Evolutionary conservation across 768 basidiomycete genomes (phyloP).

Genomic region (Pleurotus tuoliensis): DNA sequence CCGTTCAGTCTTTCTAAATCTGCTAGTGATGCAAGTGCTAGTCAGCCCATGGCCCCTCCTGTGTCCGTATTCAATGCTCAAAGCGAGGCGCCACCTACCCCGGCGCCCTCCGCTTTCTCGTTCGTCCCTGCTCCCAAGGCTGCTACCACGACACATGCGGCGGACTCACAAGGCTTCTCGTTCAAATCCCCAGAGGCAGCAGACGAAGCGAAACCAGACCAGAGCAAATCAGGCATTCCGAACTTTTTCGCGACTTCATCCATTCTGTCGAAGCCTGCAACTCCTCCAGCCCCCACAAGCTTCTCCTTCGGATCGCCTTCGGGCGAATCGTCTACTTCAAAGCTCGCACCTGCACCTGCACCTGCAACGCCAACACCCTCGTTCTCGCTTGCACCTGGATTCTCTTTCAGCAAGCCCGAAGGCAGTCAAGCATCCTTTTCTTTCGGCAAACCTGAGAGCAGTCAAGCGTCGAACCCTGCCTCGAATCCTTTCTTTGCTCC

Average conservation of each 20-base stretch:
- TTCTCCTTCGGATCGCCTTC: background rate
- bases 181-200: background rate
- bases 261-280: slow-evolving; percentile 33
- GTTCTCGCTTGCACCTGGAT: slow-evolving; percentile 11
- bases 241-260: slow-evolving; percentile 63
- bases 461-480: too few relatives aligned
- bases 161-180: background rate
- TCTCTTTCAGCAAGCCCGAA: slow-evolving; percentile 16
- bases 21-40: background rate
- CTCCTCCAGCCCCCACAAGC: slow-evolving; percentile 12
- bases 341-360: slow-evolving; percentile 1
- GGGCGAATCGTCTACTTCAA: background rate
- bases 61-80: slow-evolving; percentile 2
- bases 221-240: slow-evolving; percentile 35
- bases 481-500: background rate
- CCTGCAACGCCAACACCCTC: slow-evolving; percentile 13
- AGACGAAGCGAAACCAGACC: slow-evolving; percentile 5
- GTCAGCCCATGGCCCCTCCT: background rate
- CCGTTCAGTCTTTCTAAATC: slow-evolving; percentile 62
- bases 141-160: background rate
- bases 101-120: background rate
- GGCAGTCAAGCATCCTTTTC: too few relatives aligned
- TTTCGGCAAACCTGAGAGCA: too few relatives aligned
- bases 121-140: background rate
- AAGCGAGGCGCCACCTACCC: background rate